Base-by-base conservation (phyloP, 192 early-diverging fungal genomes). In the Diversispora epigaea region DNA sequence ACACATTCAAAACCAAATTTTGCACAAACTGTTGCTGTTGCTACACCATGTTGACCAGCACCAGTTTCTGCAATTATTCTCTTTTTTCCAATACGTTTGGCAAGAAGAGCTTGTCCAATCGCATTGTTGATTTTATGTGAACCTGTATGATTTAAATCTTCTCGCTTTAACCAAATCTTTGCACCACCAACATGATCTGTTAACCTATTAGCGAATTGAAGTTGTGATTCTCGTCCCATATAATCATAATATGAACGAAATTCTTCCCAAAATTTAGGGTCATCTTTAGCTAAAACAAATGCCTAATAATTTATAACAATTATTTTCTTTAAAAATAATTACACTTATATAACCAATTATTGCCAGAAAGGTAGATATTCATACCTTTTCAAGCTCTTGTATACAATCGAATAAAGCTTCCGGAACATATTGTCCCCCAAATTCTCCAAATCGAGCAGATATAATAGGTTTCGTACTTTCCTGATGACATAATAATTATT, bases 121-220 rank as follows among this genome's bases (percentile, higher is more conserved):
- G 95, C 96, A 68, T 99, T 99, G 85, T 99, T 99, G 86, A 99
- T 94, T 83, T 98, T 99, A 86, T 99, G 97, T 50, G 95, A 95
- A 58, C 97, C 97, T 47, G 97, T 99, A 82, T 99, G 96, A 85
- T 98, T 98, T 77, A 97, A 85, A 77, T 99, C 97, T 80, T 99
- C 97, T 76, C 97, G 91, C 86, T 99, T 99, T 79, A 99, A 86
- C 93, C 93, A 99, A 83, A 99, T 97, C 43, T 84, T 84, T 19
- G 97, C 96, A 65, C 97, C 97, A 41, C 92, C 84, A 71, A 79
- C 80, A 61, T 86, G 78, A 54, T 82, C 88, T 6, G 96, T 95
- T 80, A 99, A 81, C 14, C 94, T 90, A 71, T 93, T 90, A 52
- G 97, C 97, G 49, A 91, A 83, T 71, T 96, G 93, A 52, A 99